Percentiles rank a stretch among this genome's conserved stretches.
phyloP scores from a whole-genome alignment of 2,329 filamentous ascomycete species.

The Cladosporium oxysporum region DNA sequence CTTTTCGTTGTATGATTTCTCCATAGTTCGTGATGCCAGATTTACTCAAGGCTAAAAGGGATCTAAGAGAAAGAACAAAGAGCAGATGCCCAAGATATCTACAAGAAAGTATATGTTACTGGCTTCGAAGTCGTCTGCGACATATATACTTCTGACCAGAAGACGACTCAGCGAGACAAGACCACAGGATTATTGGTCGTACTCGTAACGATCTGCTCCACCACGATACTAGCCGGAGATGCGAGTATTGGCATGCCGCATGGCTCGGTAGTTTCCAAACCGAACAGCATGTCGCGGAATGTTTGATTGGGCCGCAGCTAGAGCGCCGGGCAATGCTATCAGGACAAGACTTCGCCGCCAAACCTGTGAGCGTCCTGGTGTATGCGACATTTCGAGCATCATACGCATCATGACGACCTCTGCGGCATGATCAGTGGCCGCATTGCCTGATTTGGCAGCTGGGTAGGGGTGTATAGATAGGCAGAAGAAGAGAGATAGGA shows the following conservation, averaged over 20 bases:
- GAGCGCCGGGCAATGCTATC: conserved; percentile 1
- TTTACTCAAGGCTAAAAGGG: neutral
- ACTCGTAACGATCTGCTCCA: neutral
- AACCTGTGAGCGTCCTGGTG: neutral
- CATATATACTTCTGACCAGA: neutral
- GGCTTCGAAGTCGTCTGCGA: neutral
- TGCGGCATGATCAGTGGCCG: neutral
- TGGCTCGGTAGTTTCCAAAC: neutral
- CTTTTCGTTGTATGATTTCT: conserved; percentile 24
- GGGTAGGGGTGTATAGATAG: conserved; percentile 6
- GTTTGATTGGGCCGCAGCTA: neutral
- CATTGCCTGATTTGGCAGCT: conserved; percentile 15
- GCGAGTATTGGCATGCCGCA: neutral
- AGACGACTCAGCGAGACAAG: neutral
- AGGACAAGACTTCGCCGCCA: conserved; percentile 2
- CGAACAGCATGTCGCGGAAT: neutral
- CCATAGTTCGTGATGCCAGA: neutral
- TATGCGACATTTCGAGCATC: neutral
- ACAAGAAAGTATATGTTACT: neutral
- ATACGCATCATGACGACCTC: conserved; percentile 4
- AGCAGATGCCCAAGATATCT: neutral
- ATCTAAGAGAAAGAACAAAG: neutral
- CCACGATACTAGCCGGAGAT: neutral
- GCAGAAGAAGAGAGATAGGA: conserved; percentile 4
- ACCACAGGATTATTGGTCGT: neutral